Conservation (phyloP, 1,284 basidiomycete species). For the Cutaneotrichosporon curvatum region DNA sequence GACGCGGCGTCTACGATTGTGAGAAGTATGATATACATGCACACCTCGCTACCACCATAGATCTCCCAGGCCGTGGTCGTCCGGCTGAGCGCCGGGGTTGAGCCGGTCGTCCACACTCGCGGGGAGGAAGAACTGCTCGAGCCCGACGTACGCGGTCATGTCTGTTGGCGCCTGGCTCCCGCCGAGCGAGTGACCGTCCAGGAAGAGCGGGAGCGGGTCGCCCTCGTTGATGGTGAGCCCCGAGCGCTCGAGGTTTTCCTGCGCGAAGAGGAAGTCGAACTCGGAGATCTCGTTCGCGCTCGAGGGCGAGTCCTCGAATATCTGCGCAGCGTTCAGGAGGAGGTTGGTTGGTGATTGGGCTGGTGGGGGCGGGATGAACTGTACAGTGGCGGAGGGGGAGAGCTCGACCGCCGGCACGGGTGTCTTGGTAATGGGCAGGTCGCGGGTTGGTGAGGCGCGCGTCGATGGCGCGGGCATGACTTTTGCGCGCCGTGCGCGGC, state of each 20-base stretch:
- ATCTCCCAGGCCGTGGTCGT: not conserved
- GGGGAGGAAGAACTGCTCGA: conserved; percentile 46
- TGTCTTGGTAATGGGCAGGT: conserved; percentile 1
- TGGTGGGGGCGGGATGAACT: conserved; percentile 18
- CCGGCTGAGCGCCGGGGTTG: conserved; percentile 7
- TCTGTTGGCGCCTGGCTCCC: conserved; percentile 25
- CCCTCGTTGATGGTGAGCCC: conserved; percentile 40
- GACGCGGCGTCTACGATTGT: no score
- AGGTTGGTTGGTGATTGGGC: conserved; percentile 16
- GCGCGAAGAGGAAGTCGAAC: conserved; percentile 45
- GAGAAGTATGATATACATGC: no score
- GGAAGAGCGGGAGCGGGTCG: conserved; percentile 43
- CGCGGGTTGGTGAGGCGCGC: conserved; percentile 33
- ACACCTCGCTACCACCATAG: not conserved
- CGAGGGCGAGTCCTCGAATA: conserved; percentile 41
- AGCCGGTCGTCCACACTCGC: conserved; percentile 36
- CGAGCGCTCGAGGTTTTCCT: conserved; percentile 42
- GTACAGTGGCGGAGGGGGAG: conserved; percentile 16
- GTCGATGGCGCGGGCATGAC: conserved; percentile 46
- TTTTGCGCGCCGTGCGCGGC: conserved; percentile 65
- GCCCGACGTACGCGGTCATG: conserved; percentile 38
- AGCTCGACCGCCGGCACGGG: conserved; percentile 4
- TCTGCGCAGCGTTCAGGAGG: conserved; percentile 27
- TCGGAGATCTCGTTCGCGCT: conserved; percentile 35
- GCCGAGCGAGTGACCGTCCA: conserved; percentile 44